Base-by-base conservation (phyloP, 805 yeast species). In the Komagataella pseudopastoris region DNA sequence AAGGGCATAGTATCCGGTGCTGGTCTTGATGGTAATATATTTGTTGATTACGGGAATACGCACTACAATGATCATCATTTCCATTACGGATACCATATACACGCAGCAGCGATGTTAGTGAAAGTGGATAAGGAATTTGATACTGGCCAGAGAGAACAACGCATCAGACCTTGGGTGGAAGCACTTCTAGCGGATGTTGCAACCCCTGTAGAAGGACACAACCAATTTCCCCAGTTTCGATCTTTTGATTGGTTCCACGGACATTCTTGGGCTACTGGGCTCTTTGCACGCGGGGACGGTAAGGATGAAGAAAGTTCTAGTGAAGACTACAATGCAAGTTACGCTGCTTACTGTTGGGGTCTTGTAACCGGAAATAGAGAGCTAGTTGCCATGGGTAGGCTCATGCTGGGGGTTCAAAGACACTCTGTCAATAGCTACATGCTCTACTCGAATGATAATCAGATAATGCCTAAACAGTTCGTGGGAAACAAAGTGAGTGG, bases 61-160 rank as follows among this genome's bases (percentile, higher is more conserved):
- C 77, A 73, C 61, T 83, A 82, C 63, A 83, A 83, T 59, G 88
- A 83, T 59, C 90, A 83, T 63, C 88, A 83, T 62, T 83, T 82
- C 70, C 88, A 83, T 62, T 83, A 83, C 57, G 86, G 87, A 12
- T 83, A 84, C 59, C 87, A 81, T 61, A 73, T 84, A 36, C 82
- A 83, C 58, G 84, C 89, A 1, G 79, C 82, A 51, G 86, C 88
- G 0, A 68, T 84, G 24, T 63, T 79, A 8, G 82, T 78, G 1
- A 66, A 71, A 51, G 76, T 82, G 43, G 88, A 82, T 58, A 58
- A 51, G 45, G 71, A 67, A 52, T 55, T 68, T 51, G 62, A 68
- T 23, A 8, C 39, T 4, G 39, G 39, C n/a, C 39, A 30, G 39
- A 8, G 39, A 8, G 39, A 30, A 14, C 39, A 10, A 30, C 14